Base-by-base conservation (phyloP, 208 protist species). In the Vickermania ingenoplastis region DNA sequence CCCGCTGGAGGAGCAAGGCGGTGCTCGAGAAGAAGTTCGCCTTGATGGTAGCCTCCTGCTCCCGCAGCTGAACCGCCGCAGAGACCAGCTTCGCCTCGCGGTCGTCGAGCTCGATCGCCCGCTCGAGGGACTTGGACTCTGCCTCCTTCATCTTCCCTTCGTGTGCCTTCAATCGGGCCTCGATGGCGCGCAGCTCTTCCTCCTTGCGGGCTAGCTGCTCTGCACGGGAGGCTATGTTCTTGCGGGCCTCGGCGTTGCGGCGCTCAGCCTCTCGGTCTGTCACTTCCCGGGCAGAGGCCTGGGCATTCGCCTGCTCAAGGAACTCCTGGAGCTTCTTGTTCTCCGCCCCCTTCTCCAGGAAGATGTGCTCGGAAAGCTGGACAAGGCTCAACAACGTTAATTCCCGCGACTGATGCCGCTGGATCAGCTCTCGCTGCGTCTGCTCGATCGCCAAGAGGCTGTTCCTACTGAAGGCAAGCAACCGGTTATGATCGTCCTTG, bases 91-190 rank as follows among this genome's bases (percentile, higher is more conserved):
- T 27, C 56, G 55, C 57, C 60, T 86, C 78, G 1, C 57, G 68
- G 21, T 67, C 63, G 2, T 62, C 58, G 49, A 73, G 72, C 55
- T 75, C 65, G 14, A 30, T 66, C 57, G 85, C 77, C 63, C 76
- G 67, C 58, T 55, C 68, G 61, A 84, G 78, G 45, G 81, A 29
- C 56, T 84, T 73, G 30, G 79, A 61, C 59, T 86, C 48, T 50
- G 85, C 79, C 24, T 53, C 52, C 59, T 79, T 71, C 56, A 82
- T 62, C 36, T 77, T 73, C 57, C 81, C 77, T 55, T 89, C 69
- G 27, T 51, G 61, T 13, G 61, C 63, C 53, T 72, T 41, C 41
- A 86, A 55, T 21, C 52, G 63, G 51, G 65, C 67, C 30, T 70
- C 70, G 1, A 45, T 65, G n/a, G 56, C 50, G 25, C 61, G 29